These are phyloP conservation scores for Saraca asoca DNA, from an alignment of 331 rosid genomes.

Conservation along the genomic window DNA sequence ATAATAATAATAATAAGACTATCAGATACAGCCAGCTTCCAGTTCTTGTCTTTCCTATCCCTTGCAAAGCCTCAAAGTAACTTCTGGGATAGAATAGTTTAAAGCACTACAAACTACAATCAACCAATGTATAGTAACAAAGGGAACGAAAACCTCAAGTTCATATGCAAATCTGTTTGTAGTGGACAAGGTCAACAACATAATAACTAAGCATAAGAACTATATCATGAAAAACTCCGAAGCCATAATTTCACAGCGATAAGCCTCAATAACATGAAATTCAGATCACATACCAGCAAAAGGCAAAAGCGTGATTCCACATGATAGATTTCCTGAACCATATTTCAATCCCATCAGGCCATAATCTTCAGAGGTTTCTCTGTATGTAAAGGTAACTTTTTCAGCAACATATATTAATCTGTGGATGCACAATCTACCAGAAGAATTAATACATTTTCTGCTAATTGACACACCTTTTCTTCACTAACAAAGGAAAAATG, in stretches of 20 bases:
- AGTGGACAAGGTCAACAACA: neutral
- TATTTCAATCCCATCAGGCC: constrained; percentile 90
- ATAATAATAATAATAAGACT: constrained; percentile 6
- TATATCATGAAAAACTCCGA: neutral
- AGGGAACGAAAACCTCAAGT: constrained; percentile 12
- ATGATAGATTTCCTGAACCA: constrained; percentile 74
- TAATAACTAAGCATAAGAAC: constrained; percentile 7
- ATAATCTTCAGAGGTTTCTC: constrained; percentile 69
- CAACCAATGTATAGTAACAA: neutral
- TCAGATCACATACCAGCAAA: constrained; percentile 58
- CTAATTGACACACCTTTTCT: constrained; percentile 62
- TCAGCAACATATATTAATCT: constrained; percentile 37
- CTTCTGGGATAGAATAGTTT: constrained; percentile 1
- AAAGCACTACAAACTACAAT: constrained; percentile 21
- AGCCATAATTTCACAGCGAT: neutral
- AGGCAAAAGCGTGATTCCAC: constrained; percentile 73
- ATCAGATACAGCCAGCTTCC: neutral
- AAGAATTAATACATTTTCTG: constrained; percentile 29
- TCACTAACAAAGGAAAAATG: constrained; percentile 68
- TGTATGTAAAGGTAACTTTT: constrained; percentile 41
- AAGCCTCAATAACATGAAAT: constrained; percentile 26
- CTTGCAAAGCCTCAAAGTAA: constrained; percentile 9
- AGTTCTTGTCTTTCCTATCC: neutral
- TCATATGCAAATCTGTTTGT: neutral
- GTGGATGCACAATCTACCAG: constrained; percentile 34